These are phyloP conservation scores for Stromatinia cepivora DNA, from an alignment of 2,329 filamentous ascomycete genomes.

Conservation along the genomic window DNA sequence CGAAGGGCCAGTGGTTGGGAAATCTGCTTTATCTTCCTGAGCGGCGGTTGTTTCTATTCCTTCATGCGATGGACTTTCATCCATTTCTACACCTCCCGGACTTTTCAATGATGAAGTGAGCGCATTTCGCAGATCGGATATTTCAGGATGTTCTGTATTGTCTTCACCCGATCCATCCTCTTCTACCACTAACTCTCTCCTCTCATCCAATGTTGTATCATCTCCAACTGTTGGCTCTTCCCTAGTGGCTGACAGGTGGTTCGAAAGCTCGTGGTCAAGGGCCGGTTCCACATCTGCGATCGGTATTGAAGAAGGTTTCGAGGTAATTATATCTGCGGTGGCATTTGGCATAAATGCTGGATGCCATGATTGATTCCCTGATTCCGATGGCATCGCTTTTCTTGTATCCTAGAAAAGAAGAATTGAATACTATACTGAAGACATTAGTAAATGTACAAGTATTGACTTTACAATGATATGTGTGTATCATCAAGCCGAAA, in stretches of 20 bases:
- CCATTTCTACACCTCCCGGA: constrained; percentile 36
- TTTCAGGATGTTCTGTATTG: constrained; percentile 30
- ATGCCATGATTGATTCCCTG: constrained; percentile 50
- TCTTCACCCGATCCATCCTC: constrained; percentile 20
- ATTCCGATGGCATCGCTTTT: constrained; percentile 47
- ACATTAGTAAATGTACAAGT: not conserved
- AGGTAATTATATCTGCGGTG: constrained; percentile 31
- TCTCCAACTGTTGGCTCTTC: constrained; percentile 3
- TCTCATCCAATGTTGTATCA: constrained; percentile 1
- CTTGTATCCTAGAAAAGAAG: constrained; percentile 29
- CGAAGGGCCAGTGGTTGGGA: constrained; percentile 33
- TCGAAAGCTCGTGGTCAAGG: not conserved
- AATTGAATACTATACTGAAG: constrained; percentile 34
- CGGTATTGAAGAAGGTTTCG: constrained; percentile 19
- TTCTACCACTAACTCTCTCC: not conserved
- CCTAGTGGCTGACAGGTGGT: not conserved
- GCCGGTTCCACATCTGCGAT: constrained; percentile 17
- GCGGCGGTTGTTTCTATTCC: constrained; percentile 20
- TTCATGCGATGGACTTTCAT: constrained; percentile 33
- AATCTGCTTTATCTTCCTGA: constrained; percentile 30
- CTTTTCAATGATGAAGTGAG: constrained; percentile 35
- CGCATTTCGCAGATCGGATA: constrained; percentile 34
- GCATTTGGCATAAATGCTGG: constrained; percentile 54
- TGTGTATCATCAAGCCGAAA: not conserved
- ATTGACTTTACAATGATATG: not conserved